A percentile compares a stretch with the other conserved stretches of the same genome.
Evolutionary conservation across 495 filamentous ascomycete species (phyloP).

Genomic region (Penicillium diatomitis): DNA sequence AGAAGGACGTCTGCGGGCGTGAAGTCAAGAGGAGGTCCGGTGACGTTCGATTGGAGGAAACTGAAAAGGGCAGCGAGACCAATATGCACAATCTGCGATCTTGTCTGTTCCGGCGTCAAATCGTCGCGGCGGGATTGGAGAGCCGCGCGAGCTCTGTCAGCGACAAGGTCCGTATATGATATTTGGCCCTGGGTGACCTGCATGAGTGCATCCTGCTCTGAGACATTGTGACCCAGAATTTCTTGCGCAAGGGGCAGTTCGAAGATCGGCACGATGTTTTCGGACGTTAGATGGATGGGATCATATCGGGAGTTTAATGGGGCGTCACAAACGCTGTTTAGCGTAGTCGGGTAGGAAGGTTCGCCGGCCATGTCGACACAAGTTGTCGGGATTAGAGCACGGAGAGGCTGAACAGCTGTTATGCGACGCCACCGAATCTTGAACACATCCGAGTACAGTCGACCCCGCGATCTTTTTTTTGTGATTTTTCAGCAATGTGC

Average conservation of each 20-base stretch:
- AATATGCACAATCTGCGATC: constrained; percentile 44
- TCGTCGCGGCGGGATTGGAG: constrained; percentile 16
- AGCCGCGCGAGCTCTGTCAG: constrained; percentile 19
- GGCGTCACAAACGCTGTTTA: constrained; percentile 29
- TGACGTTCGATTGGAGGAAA: constrained; percentile 90
- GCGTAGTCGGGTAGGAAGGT: constrained; percentile 17
- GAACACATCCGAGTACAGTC: constrained; percentile 9
- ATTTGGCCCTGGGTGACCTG: constrained; percentile 20
- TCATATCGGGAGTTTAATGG: constrained; percentile 26
- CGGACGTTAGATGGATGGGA: constrained; percentile 27
- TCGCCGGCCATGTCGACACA: constrained; percentile 21
- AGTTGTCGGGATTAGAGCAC: not conserved
- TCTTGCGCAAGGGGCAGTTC: constrained; percentile 29
- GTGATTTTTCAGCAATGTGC: constrained; percentile 12
- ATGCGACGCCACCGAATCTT: constrained; percentile 2
- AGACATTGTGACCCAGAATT: constrained; percentile 25
- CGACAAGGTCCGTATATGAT: constrained; percentile 32
- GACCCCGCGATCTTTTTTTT: constrained; percentile 23
- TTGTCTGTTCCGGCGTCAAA: constrained; percentile 21
- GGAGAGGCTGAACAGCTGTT: not conserved
- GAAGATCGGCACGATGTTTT: constrained; percentile 27
- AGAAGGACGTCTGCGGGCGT: constrained; percentile 45
- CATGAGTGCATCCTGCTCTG: constrained; percentile 14
- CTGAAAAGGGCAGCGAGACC: constrained; percentile 64
- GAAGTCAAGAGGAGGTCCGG: constrained; percentile 68